Base-by-base conservation (phyloP, 331 rosid species). In the Malus hybrid region DNA sequence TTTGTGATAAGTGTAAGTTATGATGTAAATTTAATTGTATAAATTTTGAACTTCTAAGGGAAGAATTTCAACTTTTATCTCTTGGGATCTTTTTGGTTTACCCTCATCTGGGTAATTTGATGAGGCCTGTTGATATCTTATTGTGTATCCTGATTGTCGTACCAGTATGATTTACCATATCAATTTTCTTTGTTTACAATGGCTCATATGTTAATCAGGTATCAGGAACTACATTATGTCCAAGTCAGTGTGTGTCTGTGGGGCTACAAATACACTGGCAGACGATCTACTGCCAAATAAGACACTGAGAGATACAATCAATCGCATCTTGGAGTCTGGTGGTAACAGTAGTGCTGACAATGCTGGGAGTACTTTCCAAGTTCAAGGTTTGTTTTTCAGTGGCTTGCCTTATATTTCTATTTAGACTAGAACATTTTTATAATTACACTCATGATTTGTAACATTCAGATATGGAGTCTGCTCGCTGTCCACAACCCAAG, bases 291-390 rank as follows among this genome's bases (percentile, higher is more conserved):
- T 95, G 66, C 99, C 99, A 30, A 95, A 95, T 82, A 91, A 90
- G 87, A 95, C 97, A 6, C 86, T 93, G 52, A 88, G 99, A 81
- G 99, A 92, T 73, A 81, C 97, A 62, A 95, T 95, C 82, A 95
- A 86, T 77, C 89, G 98, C 4, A 95, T 95, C 70, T 65, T 95
- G 82, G 99, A 95, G 88, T 83, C 96, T 16, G 99, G 99, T 76
- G 99, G 99, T 76, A 95, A 93, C 79, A 88, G 94, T 79, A 95
- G 99, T 84, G 88, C 97, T 83, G 99, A 95, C 33, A 95, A 95
- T 75, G 94, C 90, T 44, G 98, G 97, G 67, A 95, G 98, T 81
- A 78, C 85, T 63, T 85, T 84, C 72, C 97, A 89, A 80, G 91
- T 87, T 74, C 98, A 92, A 95, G 99, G 99, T 90, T 81, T 82